Percentiles rank a stretch among this genome's conserved stretches.
These are phyloP conservation scores for Quercus robur DNA, from an alignment of 306 rosid genomes.

Conservation along the genomic window DNA sequence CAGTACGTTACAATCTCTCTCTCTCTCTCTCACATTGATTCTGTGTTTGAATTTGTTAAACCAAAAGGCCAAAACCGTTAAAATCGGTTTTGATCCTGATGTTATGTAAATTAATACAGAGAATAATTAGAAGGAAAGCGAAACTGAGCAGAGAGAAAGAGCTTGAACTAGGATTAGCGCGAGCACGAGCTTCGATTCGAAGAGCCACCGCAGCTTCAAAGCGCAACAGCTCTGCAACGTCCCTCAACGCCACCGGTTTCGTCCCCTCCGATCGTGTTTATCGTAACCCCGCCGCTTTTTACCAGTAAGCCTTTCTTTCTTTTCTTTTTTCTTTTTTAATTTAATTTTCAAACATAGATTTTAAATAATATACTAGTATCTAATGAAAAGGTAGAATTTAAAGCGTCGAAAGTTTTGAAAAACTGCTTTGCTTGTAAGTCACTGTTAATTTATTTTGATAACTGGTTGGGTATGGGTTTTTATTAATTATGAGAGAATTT, in stretches of 20 bases:
- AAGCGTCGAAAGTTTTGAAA: not conserved
- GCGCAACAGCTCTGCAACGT: constrained; percentile 2
- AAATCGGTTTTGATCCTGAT: too few relatives aligned
- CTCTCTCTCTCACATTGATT: not conserved
- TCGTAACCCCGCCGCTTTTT: constrained; percentile 43
- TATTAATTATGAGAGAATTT: not conserved
- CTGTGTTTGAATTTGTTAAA: too few relatives aligned
- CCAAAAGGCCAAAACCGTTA: too few relatives aligned
- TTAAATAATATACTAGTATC: not conserved
- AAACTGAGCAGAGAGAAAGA: constrained; percentile 18
- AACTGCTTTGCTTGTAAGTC: constrained; percentile 16
- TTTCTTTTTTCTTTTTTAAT: not conserved
- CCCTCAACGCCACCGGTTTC: constrained; percentile 14
- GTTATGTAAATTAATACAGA: too few relatives aligned
- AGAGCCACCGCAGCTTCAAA: constrained; percentile 28
- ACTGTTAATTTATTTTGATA: not conserved
- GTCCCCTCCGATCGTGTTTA: constrained; percentile 24
- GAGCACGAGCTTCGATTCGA: constrained; percentile 43
- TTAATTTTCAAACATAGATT: not conserved
- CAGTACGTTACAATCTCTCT: not conserved
- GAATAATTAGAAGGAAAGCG: constrained; percentile 7
- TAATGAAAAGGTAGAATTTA: not conserved
- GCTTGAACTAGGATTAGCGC: constrained; percentile 44
- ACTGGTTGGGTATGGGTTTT: not conserved
- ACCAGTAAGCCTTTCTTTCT: constrained; percentile 29